Evolutionary conservation across 2,329 filamentous ascomycete genomes (phyloP).

Genomic region (Claviceps pusilla): DNA sequence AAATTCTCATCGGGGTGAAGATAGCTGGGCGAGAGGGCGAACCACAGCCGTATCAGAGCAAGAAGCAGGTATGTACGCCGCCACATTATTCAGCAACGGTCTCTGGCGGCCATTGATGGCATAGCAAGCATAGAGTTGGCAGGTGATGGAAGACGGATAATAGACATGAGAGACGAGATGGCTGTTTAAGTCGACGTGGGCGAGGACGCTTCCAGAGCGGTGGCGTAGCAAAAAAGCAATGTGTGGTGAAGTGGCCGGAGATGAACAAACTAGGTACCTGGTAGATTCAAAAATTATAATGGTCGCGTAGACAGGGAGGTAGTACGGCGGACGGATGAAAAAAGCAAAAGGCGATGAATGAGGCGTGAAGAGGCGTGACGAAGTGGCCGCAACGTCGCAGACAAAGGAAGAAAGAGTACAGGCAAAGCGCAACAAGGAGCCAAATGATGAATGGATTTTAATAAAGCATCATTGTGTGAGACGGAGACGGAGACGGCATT

Average conservation of each 20-base stretch:
- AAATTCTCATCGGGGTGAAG: constrained; percentile 98
- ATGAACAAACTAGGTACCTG: too few relatives aligned
- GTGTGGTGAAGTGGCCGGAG: background rate
- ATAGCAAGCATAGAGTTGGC: constrained; percentile 15
- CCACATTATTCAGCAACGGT: constrained; percentile 50
- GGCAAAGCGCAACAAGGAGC: background rate
- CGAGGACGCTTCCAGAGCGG: constrained; percentile 5
- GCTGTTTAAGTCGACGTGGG: constrained; percentile 1
- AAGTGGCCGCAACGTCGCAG: background rate
- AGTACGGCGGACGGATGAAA: background rate
- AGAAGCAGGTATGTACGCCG: constrained; percentile 76
- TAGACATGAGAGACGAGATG: constrained; percentile 9
- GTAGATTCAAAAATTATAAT: background rate
- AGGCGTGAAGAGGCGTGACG: too few relatives aligned
- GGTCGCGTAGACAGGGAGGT: background rate
- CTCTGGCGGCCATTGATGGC: constrained; percentile 6
- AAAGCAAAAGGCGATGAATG: background rate
- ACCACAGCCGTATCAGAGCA: constrained; percentile 77
- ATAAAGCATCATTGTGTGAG: background rate
- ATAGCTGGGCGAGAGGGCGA: constrained; percentile 88
- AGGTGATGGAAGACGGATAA: background rate
- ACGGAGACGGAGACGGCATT: background rate
- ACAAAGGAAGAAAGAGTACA: background rate
- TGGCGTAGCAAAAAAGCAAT: constrained; percentile 2
- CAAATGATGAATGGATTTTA: background rate